Percentiles rank a stretch among this genome's conserved stretches.
Conservation (phyloP, 495 filamentous ascomycete species). For the Daldinia childiae region DNA sequence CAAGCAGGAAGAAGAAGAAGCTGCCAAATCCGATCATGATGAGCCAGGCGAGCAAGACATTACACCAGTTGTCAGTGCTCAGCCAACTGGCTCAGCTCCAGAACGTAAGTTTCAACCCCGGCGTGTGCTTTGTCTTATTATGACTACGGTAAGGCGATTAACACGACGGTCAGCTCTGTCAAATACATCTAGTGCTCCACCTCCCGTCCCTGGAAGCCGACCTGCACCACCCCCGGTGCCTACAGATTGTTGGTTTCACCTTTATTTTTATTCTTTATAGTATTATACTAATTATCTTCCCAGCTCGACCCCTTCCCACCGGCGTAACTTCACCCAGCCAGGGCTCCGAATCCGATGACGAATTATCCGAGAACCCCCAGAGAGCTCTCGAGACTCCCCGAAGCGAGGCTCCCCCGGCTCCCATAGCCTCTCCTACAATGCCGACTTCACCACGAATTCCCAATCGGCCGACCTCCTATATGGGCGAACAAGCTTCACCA, state of each 20-base stretch:
- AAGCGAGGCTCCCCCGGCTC: constrained; percentile 55
- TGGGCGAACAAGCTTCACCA: constrained; percentile 57
- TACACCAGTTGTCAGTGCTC: constrained; percentile 44
- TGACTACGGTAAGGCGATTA: constrained; percentile 46
- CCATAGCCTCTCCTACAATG: constrained; percentile 60
- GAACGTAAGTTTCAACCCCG: constrained; percentile 55
- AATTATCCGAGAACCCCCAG: constrained; percentile 74
- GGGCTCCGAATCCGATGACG: constrained; percentile 93
- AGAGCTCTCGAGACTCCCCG: constrained; percentile 50
- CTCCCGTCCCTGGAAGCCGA: constrained; percentile 70
- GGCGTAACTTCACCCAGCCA: constrained; percentile 70
- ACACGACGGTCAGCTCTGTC: constrained; percentile 50
- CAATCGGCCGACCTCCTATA: constrained; percentile 62
- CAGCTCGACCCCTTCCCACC: constrained; percentile 69
- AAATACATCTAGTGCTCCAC: constrained; percentile 53
- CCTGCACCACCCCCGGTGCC: constrained; percentile 76
- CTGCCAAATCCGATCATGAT: constrained; percentile 52
- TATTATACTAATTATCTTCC: constrained; percentile 48
- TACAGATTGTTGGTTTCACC: constrained; percentile 67
- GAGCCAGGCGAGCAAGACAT: constrained; percentile 46
- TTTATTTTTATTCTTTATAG: constrained; percentile 10
- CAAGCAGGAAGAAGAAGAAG: constrained; percentile 54
- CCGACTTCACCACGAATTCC: constrained; percentile 65
- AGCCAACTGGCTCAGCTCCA: constrained; percentile 53
- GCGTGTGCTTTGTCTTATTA: constrained; percentile 44